These are phyloP conservation scores for Diaporthe ampelina DNA, from an alignment of 2,329 filamentous ascomycete genomes.

Conservation along the genomic window DNA sequence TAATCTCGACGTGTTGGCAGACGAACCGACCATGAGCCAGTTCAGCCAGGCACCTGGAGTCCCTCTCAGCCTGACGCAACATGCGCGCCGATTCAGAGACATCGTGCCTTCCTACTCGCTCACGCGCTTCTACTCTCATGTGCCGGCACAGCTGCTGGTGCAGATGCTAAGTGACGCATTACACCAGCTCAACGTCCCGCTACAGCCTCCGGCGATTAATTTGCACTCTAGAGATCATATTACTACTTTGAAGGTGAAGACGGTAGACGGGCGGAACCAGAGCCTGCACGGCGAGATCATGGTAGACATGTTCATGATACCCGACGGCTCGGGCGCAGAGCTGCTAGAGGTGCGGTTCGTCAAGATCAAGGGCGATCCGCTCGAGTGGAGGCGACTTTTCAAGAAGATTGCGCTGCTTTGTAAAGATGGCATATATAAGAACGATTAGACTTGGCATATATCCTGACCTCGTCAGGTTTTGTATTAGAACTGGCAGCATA, in stretches of 20 bases:
- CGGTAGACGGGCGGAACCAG: constrained; percentile 80
- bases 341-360: constrained; percentile 90
- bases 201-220: constrained; percentile 61
- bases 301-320: constrained; percentile 75
- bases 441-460: constrained; percentile 52
- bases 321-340: constrained; percentile 65
- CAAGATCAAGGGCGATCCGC: constrained; percentile 94
- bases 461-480: not conserved
- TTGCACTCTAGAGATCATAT: constrained; percentile 67
- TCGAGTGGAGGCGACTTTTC: constrained; percentile 97
- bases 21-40: constrained; percentile 89
- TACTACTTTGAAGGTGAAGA: constrained; percentile 79
- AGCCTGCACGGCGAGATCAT: constrained; percentile 81
- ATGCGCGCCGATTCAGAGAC: constrained; percentile 88
- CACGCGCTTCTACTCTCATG: constrained; percentile 91
- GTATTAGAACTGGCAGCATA: constrained; percentile 4
- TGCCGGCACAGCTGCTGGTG: constrained; percentile 80
- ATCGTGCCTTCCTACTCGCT: constrained; percentile 90
- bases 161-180: constrained; percentile 85
- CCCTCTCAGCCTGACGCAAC: constrained; percentile 88
- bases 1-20: constrained; percentile 75
- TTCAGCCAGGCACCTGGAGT: constrained; percentile 86
- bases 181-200: constrained; percentile 86
- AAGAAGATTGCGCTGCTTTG: constrained; percentile 93
- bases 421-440: constrained; percentile 83